Percentiles rank a stretch among this genome's conserved stretches.
phyloP scores from a whole-genome alignment of 805 yeast species.

The Wickerhamiella alocasiicola region DNA sequence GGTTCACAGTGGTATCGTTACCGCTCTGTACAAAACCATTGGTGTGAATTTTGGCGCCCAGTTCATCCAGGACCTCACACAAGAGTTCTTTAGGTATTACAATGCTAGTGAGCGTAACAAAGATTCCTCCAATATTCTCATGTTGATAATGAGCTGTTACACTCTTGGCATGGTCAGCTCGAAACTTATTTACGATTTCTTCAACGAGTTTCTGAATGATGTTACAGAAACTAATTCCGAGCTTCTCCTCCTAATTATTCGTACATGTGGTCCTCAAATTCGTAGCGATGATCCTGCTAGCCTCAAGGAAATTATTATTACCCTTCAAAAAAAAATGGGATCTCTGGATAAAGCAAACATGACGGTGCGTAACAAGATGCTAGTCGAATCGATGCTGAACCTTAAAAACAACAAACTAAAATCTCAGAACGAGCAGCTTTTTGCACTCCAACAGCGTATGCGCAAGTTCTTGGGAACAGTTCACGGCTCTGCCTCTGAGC shows the following conservation, averaged over 20 bases:
- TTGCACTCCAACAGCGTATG: slow-evolving; percentile 43
- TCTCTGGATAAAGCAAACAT: slow-evolving; percentile 28
- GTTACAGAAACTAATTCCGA: slow-evolving; percentile 68
- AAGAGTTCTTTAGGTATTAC: slow-evolving; percentile 38
- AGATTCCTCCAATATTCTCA: slow-evolving; percentile 53
- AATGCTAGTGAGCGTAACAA: slow-evolving; percentile 23
- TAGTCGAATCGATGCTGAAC: slow-evolving; percentile 74
- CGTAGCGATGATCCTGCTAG: slow-evolving; percentile 84
- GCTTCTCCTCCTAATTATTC: slow-evolving; percentile 54
- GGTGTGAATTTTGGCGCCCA: slow-evolving; percentile 87
- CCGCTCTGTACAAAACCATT: slow-evolving; percentile 60
- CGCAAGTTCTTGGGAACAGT: slow-evolving; percentile 51
- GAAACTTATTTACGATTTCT: slow-evolving; percentile 63
- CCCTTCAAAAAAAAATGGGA: slow-evolving; percentile 38
- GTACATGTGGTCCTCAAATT: slow-evolving; percentile 70
- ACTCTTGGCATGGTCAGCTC: slow-evolving; percentile 66
- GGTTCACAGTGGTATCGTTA: slow-evolving; percentile 64
- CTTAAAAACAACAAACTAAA: slow-evolving; percentile 76
- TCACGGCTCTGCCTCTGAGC: slow-evolving; percentile 41
- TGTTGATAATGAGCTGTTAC: slow-evolving; percentile 65
- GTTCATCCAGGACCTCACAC: slow-evolving; percentile 70
- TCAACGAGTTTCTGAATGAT: slow-evolving; percentile 37
- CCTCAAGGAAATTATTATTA: slow-evolving; percentile 60
- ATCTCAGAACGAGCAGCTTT: slow-evolving; percentile 40
- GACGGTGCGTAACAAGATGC: slow-evolving; percentile 61